Conservation (phyloP, 2,329 filamentous ascomycete genomes). For the Penicillium oxalicum region DNA sequence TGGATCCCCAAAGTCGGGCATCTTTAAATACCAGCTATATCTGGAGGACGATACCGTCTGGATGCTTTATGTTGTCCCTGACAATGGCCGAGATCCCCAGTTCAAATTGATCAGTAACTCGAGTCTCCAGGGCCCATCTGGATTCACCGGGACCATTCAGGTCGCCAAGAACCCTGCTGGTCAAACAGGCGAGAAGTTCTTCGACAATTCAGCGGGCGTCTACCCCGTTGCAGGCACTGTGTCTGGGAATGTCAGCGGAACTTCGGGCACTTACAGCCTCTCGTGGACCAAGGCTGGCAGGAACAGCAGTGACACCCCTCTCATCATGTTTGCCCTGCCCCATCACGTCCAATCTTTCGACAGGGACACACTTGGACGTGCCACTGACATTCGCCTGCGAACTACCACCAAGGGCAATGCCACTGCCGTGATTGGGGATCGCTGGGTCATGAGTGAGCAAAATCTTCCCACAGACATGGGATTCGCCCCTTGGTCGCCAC, state of each 20-base stretch:
- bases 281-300: constrained; percentile 66
- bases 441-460: constrained; percentile 71
- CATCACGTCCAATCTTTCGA: constrained; percentile 79
- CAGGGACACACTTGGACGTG: constrained; percentile 44
- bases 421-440: constrained; percentile 63
- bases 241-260: constrained; percentile 53
- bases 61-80: constrained; percentile 69
- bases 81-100: constrained; percentile 55
- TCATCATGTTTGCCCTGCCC: constrained; percentile 82
- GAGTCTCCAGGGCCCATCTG: constrained; percentile 56
- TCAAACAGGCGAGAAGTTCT: constrained; percentile 57
- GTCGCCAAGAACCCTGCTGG: constrained; percentile 66
- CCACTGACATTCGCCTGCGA: constrained; percentile 56
- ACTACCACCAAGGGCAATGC: constrained; percentile 82
- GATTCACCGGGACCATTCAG: constrained; percentile 75
- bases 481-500: constrained; percentile 71
- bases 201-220: constrained; percentile 69
- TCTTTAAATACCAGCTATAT: constrained; percentile 69
- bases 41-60: constrained; percentile 69
- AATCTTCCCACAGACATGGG: constrained; percentile 67
- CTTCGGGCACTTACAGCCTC: constrained; percentile 65
- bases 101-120: constrained; percentile 63
- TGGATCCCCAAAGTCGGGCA: constrained; percentile 53
- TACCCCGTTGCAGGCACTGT: constrained; percentile 63
- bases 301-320: constrained; percentile 44